Evolutionary conservation across 352 stramenopile genomes (phyloP), one percentile per base, ranked within the genome.

Genomic region (Lagenidium sp.): DNA sequence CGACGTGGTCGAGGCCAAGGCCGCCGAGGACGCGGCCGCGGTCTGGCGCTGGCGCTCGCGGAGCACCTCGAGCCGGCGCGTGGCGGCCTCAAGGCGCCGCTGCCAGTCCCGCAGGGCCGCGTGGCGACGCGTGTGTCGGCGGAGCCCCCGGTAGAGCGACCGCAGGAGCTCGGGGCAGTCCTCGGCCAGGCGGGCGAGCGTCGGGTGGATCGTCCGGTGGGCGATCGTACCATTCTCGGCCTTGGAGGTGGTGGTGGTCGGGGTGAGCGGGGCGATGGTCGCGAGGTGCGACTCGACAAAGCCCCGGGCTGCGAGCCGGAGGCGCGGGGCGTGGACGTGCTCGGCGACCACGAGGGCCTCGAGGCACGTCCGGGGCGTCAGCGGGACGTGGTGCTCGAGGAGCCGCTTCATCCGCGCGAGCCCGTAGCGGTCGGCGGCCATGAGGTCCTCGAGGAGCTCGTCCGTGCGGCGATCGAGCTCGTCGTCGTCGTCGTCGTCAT

Each of bases 381-480:
- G 50, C 4, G 18, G 15, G 4, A 85, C 47, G 7, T 63, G 41
- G 47, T 79, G 65, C 25, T 90, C 78, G 25, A 62, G 80, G 1
- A 83, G 45, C 11, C 67, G 63, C 58, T 87, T 88, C 55, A 86
- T 73, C 10, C 73, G 68, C n/a, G 61, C 57, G 19, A 91, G 60
- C 15, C 72, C 68, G 43, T 81, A 88, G 47, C 82, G 84, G 53
- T 91, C 66, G 1, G 75, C 75, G 0, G 68, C 68, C n/a, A 83
- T 55, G 7, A 91, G 53, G 20, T 85, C 73, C 45, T 91, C 70
- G n/a, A 91, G 55, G 6, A 88, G 26, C n/a, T 68, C 47, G 19
- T 79, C 63, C 0, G 45, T 55, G 3, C 16, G 42, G 4, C 64
- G 55, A 10, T 47, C 51, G 5, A 57, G 35, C 2, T 62, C 50